phyloP scores from a whole-genome alignment of 2,329 filamentous ascomycete genomes.

The Ceratocystis ficicola region DNA sequence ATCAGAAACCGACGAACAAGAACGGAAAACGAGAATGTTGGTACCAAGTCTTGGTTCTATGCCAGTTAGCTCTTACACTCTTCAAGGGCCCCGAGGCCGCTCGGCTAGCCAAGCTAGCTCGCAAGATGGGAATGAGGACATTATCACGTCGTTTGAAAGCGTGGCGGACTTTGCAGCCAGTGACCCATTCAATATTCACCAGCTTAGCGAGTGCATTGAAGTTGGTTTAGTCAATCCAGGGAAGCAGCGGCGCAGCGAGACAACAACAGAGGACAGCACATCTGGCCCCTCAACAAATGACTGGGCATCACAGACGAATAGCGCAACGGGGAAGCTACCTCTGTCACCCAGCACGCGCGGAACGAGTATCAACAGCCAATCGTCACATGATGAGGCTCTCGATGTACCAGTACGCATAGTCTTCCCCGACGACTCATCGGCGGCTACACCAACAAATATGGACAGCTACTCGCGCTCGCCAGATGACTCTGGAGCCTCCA shows the following conservation, averaged over 20 bases:
- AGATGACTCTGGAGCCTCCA: conserved; percentile 25
- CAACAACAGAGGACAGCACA: conserved; percentile 46
- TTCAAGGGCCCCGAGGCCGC: background rate
- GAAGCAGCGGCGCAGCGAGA: conserved; percentile 48
- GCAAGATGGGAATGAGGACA: conserved; percentile 26
- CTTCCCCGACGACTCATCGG: conserved; percentile 18
- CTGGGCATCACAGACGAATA: conserved; percentile 51
- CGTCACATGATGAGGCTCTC: conserved; percentile 39
- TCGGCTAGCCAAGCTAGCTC: background rate
- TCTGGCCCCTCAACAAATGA: conserved; percentile 44
- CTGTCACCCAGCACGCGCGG: conserved; percentile 53
- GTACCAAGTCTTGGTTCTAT: conserved; percentile 11
- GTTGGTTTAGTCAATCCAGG: conserved; percentile 27
- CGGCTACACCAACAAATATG: conserved; percentile 11
- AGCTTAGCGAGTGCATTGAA: conserved; percentile 7
- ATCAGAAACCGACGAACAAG: background rate
- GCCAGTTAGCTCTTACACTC: conserved; percentile 15
- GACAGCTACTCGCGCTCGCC: conserved; percentile 18
- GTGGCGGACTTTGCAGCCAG: conserved; percentile 38
- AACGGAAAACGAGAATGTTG: background rate
- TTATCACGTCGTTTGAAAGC: conserved; percentile 35
- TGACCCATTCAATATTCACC: conserved; percentile 37
- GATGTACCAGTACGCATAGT: conserved; percentile 19
- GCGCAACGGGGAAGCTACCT: conserved; percentile 51
- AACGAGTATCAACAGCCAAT: conserved; percentile 51